These are phyloP conservation scores for Penicillium odoratum DNA, from an alignment of 495 filamentous ascomycete genomes.

Conservation along the genomic window DNA sequence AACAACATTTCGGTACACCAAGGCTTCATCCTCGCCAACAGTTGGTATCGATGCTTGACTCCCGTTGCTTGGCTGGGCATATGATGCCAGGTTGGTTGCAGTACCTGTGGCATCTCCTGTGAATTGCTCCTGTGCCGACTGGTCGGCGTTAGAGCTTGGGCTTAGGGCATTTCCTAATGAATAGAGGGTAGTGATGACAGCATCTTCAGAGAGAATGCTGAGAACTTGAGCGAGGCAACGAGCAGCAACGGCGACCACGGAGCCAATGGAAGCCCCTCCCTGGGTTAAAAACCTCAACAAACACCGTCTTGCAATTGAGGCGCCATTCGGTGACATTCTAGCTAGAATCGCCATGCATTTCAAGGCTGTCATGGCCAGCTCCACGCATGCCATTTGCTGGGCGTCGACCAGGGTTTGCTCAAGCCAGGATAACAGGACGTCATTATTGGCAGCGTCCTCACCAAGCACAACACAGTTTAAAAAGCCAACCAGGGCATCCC, in stretches of 20 bases:
- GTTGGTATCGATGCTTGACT: constrained; percentile 77
- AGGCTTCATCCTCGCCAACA: constrained; percentile 70
- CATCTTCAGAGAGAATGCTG: constrained; percentile 81
- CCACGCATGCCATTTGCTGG: constrained; percentile 74
- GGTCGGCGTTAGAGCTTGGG: constrained; percentile 52
- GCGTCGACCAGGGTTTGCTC: constrained; percentile 74
- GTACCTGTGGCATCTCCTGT: constrained; percentile 25
- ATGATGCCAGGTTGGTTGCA: constrained; percentile 18
- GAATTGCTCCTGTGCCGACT: constrained; percentile 29
- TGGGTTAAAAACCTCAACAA: constrained; percentile 84
- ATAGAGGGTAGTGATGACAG: constrained; percentile 91
- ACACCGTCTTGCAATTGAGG: constrained; percentile 75
- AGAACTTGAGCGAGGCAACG: constrained; percentile 78
- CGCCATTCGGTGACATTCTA: constrained; percentile 66
- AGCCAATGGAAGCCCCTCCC: constrained; percentile 58
- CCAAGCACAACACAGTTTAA: constrained; percentile 80
- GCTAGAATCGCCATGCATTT: constrained; percentile 81
- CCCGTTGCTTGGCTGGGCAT: constrained; percentile 62
- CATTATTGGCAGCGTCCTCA: constrained; percentile 74
- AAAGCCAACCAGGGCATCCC: constrained; percentile 75
- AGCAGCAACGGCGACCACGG: constrained; percentile 71
- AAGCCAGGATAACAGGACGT: constrained; percentile 83
- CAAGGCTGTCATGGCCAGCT: constrained; percentile 71
- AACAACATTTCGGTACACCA: constrained; percentile 76
- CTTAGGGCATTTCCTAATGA: constrained; percentile 90